A percentile compares a stretch with the other conserved stretches of the same genome.
These are phyloP conservation scores for Delitschia confertaspora DNA, from an alignment of 495 filamentous ascomycete species.

Conservation along the genomic window DNA sequence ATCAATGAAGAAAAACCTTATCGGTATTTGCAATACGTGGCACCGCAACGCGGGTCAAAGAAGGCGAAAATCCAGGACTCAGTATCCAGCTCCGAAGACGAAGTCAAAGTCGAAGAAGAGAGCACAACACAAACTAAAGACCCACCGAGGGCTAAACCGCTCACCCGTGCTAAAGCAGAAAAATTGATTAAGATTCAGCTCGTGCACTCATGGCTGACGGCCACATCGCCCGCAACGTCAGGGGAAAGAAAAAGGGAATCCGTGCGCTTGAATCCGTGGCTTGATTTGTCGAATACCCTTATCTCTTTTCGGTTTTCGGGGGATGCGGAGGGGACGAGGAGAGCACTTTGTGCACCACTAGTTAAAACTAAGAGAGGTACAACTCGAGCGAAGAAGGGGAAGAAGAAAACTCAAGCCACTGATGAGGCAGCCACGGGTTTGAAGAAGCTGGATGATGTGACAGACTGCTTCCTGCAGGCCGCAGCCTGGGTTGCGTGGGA, in stretches of 20 bases:
- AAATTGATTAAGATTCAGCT: constrained; percentile 22
- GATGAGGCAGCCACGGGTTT: constrained; percentile 28
- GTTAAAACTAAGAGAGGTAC: not conserved
- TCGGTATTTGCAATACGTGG: not conserved
- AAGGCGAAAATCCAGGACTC: not conserved
- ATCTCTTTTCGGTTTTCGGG: constrained; percentile 9
- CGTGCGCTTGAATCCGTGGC: not conserved
- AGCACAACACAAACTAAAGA: too few species aligned
- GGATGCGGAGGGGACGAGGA: constrained; percentile 13
- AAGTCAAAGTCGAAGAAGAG: constrained; percentile 3
- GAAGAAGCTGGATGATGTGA: constrained; percentile 83
- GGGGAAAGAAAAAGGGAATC: not conserved
- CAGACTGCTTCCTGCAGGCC: constrained; percentile 82
- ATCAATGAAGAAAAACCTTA: too few species aligned
- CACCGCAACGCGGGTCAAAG: not conserved
- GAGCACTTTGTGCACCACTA: constrained; percentile 6
- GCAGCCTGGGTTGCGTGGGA: constrained; percentile 83
- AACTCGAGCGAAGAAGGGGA: constrained; percentile 1
- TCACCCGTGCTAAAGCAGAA: constrained; percentile 13
- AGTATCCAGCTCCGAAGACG: constrained; percentile 2
- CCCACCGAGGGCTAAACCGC: constrained; percentile 3
- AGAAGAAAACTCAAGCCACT: too few species aligned
- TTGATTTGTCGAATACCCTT: not conserved
- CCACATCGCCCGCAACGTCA: not conserved
- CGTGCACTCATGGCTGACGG: constrained; percentile 17